Evolutionary conservation across 495 filamentous ascomycete species (phyloP).

Genomic region (Podospora pseudopauciseta): DNA sequence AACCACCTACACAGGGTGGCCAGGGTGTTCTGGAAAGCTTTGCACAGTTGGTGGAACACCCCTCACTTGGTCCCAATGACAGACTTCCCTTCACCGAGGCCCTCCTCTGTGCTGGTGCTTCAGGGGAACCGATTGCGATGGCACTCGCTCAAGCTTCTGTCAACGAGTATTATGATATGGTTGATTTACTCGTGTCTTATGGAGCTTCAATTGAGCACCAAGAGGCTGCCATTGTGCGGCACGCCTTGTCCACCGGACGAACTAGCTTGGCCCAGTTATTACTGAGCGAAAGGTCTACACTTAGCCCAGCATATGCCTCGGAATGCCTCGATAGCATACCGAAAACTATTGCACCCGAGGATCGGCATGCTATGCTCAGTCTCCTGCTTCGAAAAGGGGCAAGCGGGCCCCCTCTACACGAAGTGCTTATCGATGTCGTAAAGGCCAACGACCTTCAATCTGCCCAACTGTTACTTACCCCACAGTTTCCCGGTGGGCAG

Average conservation of each 20-base stretch:
- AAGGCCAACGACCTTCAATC: constrained; percentile 38
- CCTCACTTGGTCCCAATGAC: constrained; percentile 40
- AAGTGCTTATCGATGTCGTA: constrained; percentile 42
- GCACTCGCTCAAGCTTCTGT: constrained; percentile 39
- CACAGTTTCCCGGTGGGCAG: constrained; percentile 35
- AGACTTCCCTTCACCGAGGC: constrained; percentile 44
- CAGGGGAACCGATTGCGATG: constrained; percentile 37
- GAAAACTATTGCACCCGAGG: constrained; percentile 39
- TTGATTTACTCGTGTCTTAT: constrained; percentile 41
- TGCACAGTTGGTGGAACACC: constrained; percentile 34
- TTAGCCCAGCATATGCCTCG: constrained; percentile 40
- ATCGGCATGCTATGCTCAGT: constrained; percentile 38
- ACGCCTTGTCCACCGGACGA: constrained; percentile 36
- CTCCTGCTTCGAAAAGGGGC: constrained; percentile 43
- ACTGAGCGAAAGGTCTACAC: constrained; percentile 31
- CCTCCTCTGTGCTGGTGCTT: constrained; percentile 44
- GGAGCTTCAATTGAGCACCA: constrained; percentile 47
- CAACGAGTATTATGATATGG: constrained; percentile 44
- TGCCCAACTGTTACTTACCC: constrained; percentile 40
- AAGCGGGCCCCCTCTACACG: constrained; percentile 33
- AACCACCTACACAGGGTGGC: constrained; percentile 34
- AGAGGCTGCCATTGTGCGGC: constrained; percentile 37
- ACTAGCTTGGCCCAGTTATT: constrained; percentile 40
- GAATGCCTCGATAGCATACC: constrained; percentile 43
- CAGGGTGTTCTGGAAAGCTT: constrained; percentile 42